A percentile compares a stretch with the other conserved stretches of the same genome.
Conservation (phyloP, 305 asterid genomes). For the Vinca major region DNA sequence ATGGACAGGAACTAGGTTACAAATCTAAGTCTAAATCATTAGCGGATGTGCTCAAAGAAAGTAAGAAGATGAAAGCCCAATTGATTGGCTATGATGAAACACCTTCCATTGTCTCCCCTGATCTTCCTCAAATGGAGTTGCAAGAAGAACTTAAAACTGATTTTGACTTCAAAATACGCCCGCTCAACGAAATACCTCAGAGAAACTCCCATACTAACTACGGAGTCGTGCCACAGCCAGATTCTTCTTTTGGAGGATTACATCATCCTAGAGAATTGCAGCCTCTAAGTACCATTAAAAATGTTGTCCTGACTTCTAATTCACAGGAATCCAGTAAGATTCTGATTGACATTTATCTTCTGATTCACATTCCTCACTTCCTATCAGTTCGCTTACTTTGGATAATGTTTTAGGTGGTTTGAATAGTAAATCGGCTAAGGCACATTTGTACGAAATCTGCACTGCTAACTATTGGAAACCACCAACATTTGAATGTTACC, state of each 20-base stretch:
- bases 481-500: conserved; percentile 63
- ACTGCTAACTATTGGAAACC: conserved; percentile 84
- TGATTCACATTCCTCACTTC: conserved; percentile 8
- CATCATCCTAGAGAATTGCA: conserved; percentile 16
- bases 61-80: conserved; percentile 40
- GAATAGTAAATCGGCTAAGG: conserved; percentile 46
- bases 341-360: conserved; percentile 11
- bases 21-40: conserved; percentile 46
- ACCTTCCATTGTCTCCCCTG: conserved; percentile 24
- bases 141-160: conserved; percentile 32
- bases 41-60: conserved; percentile 50
- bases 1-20: conserved; percentile 64
- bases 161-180: conserved; percentile 22
- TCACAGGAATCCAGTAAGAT: conserved; percentile 45
- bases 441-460: conserved; percentile 59
- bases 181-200: conserved; percentile 25
- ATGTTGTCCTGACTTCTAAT: conserved; percentile 17
- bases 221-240: conserved; percentile 19
- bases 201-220: conserved; percentile 18
- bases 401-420: conserved; percentile 35
- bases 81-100: conserved; percentile 79
- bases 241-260: conserved; percentile 19
- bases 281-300: conserved; percentile 19
- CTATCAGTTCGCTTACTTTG: conserved; percentile 17
- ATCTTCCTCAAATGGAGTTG: conserved; percentile 18